phyloP scores from a whole-genome alignment of 2,329 filamentous ascomycete genomes.

The Phialophora chinensis region DNA sequence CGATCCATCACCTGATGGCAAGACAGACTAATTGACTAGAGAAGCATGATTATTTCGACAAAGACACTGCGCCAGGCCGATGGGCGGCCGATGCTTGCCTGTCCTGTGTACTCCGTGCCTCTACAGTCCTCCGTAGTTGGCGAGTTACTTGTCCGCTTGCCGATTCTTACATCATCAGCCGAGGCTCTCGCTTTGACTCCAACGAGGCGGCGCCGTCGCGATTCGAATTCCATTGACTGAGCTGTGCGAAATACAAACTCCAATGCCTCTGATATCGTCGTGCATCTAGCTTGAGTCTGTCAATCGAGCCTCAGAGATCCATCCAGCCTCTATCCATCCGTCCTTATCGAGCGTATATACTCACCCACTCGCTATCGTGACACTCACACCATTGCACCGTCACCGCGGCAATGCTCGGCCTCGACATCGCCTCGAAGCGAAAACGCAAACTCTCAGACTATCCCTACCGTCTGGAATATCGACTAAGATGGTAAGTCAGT shows the following conservation, averaged over 20 bases:
- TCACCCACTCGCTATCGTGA: too few relatives aligned
- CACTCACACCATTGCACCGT: not conserved
- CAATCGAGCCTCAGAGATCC: not conserved
- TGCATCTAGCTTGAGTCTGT: not conserved
- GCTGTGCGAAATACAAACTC: not conserved
- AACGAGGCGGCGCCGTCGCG: not conserved
- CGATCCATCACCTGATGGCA: not conserved
- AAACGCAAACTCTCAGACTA: constrained; percentile 35
- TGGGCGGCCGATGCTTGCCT: too few relatives aligned
- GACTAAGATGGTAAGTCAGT: constrained; percentile 33
- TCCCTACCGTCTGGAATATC: constrained; percentile 36
- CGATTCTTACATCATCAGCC: not conserved
- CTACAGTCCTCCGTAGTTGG: too few relatives aligned
- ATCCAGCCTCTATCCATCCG: not conserved
- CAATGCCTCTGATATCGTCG: not conserved
- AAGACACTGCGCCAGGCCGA: not conserved
- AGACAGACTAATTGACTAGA: not conserved
- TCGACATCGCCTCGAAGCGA: constrained; percentile 38
- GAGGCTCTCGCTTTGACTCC: not conserved
- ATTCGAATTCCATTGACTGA: not conserved
- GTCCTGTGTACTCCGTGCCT: too few relatives aligned
- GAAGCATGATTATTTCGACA: not conserved
- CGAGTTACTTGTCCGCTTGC: too few relatives aligned
- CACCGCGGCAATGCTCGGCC: constrained; percentile 23
- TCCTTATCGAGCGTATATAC: not conserved